phyloP scores from a whole-genome alignment of 2,329 filamentous ascomycete species.

The Knoxdaviesia proteae region DNA sequence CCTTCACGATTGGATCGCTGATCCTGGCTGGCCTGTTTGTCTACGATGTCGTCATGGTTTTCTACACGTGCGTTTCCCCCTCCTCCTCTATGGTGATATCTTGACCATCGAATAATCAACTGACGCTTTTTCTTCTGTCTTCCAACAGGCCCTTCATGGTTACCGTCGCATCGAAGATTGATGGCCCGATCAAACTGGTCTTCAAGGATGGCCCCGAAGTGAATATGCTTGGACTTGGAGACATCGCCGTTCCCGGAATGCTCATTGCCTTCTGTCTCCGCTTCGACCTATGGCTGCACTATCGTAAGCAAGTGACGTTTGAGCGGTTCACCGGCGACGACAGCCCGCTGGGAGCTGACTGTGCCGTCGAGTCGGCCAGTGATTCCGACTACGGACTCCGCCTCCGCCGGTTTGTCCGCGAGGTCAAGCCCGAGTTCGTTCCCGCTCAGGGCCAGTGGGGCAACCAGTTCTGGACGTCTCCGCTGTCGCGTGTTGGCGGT shows the following conservation, averaged over 20 bases:
- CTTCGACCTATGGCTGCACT: constrained; percentile 79
- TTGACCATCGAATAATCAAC: constrained; percentile 6
- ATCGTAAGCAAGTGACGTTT: constrained; percentile 42
- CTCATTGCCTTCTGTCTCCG: constrained; percentile 72
- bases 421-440: constrained; percentile 29
- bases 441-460: constrained; percentile 59
- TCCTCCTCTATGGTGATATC: background rate
- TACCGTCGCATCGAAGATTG: constrained; percentile 69
- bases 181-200: constrained; percentile 81
- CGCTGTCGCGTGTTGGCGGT: background rate
- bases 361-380: constrained; percentile 1
- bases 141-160: constrained; percentile 51
- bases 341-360: no score
- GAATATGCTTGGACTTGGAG: constrained; percentile 80
- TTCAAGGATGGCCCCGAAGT: constrained; percentile 46
- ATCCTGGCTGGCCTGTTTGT: constrained; percentile 68
- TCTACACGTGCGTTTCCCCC: constrained; percentile 42
- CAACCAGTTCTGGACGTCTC: constrained; percentile 55
- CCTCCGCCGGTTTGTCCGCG: constrained; percentile 15
- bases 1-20: constrained; percentile 60
- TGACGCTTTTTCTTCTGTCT: no score
- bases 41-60: constrained; percentile 88
- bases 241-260: constrained; percentile 82
- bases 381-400: constrained; percentile 8
- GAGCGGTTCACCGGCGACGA: constrained; percentile 4